Base-by-base conservation (phyloP, 192 early-diverging fungal genomes). In the Coemansia sp. region DNA sequence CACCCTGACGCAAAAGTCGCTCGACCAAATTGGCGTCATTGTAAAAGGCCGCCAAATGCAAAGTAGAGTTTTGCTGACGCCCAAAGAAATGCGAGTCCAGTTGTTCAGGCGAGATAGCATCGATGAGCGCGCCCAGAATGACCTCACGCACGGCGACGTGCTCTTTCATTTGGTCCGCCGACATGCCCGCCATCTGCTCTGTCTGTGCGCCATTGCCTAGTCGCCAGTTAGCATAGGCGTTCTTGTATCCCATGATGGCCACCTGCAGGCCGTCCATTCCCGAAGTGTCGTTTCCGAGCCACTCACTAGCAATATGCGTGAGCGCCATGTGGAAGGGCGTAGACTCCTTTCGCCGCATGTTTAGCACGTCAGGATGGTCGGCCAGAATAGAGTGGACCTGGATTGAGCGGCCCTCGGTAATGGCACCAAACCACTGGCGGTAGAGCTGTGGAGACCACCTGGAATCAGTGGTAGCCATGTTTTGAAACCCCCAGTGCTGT, bases 261-360 rank as follows among this genome's bases (percentile, higher is more conserved):
- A 86, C 75, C 62, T 86, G 84, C 42, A 86, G 70, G n/a, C 77
- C 84, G 32, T 86, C 84, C 84, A 86, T 86, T 26, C 77, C 77
- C 6, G 84, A 69, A 16, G 84, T 86, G 68, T 86, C 84, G 60
- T 80, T 82, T 2, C 84, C 84, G 3, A 86, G 74, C 71, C 70
- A 86, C 26, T 75, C 73, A 59, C 74, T 80, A 37, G 84, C 84
- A 42, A 79, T 76, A 7, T 69, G 74, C 6, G 77, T 74, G 46
- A 86, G 72, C n/a, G 77, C 75, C 69, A 72, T 75, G 55, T 79
- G 80, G 65, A 80, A 86, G 55, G 84, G 84, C 42, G 80, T 80
- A 4, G 84, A 72, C 50, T 82, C 84, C 49, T 59, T 64, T 66
- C 80, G 75, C 77, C 77, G 77, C 76, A 82, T 79, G 64, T 74